Base-by-base conservation (phyloP, 768 basidiomycete genomes). In the Hypholoma fasciculare region DNA sequence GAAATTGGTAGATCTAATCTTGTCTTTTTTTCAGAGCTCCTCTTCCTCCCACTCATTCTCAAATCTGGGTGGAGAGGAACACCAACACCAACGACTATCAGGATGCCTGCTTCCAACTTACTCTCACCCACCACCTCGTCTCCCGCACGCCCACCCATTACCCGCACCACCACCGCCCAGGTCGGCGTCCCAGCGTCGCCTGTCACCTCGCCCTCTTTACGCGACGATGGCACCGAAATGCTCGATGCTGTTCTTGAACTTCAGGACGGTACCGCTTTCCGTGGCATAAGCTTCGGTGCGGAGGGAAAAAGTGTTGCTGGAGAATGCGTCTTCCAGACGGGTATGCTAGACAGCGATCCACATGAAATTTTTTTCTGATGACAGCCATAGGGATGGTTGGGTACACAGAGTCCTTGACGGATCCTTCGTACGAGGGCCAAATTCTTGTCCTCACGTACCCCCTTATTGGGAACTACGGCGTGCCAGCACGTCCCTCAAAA, bases 281-380 rank as follows among this genome's bases (percentile, higher is more conserved):
- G 89, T 56, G 97, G 97, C 37, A 87, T 91, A 71, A 94, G 90
- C 68, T 98, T 99, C 69, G 97, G 97, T 67, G 94, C 94, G 4
- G 83, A 93, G 65, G 85, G 82, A 47, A 96, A 94, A 75, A 95
- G 92, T 69, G 82, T 96, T 34, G 83, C 96, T 16, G 97, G 97
- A 66, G 97, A 99, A 84, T 98, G 97, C 73, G 97, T 99, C 69
- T 99, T 99, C 78, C 96, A 98, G 79, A 99, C 97, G 40, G 97
- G 97, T 96, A 68, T 71, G 89, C 67, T 43, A 23, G n/a, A 19
- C 7, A 20, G 48, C 38, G 50, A 46, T n/a, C 37, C 57, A 20
- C 55, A 49, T 23, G 57, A 40, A 16, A 23, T 52, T 46, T 49
- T 48, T 52, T 51, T 57, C 63, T 63, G 58, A 68, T 58, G 44